Percentiles rank a stretch among this genome's conserved stretches.
Evolutionary conservation across 1,284 basidiomycete genomes (phyloP).

Genomic region (Moesziomyces antarcticus): DNA sequence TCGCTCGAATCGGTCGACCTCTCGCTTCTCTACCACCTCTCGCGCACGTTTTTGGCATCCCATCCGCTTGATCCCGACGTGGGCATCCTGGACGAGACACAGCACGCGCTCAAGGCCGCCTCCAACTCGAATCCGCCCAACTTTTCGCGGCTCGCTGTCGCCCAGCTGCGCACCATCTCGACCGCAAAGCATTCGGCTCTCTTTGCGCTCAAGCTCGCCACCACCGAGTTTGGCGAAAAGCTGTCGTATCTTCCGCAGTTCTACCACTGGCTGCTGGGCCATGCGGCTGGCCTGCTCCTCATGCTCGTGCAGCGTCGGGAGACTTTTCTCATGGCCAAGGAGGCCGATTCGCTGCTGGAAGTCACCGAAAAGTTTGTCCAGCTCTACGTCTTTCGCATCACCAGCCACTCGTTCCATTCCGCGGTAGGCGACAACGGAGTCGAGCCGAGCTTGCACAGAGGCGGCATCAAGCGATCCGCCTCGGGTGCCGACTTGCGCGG

Average conservation of each 20-base stretch:
- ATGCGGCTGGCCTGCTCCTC: slow-evolving; percentile 54
- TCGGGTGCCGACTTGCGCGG: slow-evolving; percentile 23
- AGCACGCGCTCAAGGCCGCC: slow-evolving; percentile 27
- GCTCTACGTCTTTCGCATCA: slow-evolving; percentile 49
- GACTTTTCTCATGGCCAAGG: slow-evolving; percentile 49
- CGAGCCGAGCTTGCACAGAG: slow-evolving; percentile 1
- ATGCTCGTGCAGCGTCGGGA: slow-evolving; percentile 39
- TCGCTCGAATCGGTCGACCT: slow-evolving; percentile 40
- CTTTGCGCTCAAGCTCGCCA: slow-evolving; percentile 49
- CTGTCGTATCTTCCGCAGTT: slow-evolving; percentile 53
- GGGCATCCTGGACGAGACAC: slow-evolving; percentile 45
- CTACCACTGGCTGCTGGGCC: slow-evolving; percentile 59
- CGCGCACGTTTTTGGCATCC: slow-evolving; percentile 44
- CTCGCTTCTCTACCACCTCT: slow-evolving; percentile 48
- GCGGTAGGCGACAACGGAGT: slow-evolving; percentile 1
- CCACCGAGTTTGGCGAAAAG: slow-evolving; percentile 52
- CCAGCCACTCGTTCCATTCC: slow-evolving; percentile 43
- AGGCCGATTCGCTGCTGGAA: slow-evolving; percentile 41
- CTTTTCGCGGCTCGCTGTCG: slow-evolving; percentile 38
- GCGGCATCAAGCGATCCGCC: slow-evolving; percentile 31
- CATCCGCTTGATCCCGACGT: slow-evolving; percentile 46
- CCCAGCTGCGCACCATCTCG: slow-evolving; percentile 48
- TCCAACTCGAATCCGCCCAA: slow-evolving; percentile 31
- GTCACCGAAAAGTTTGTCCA: slow-evolving; percentile 47
- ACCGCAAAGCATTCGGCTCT: slow-evolving; percentile 53